These are phyloP conservation scores for Neurospora tetraspora DNA, from an alignment of 495 filamentous ascomycete genomes.

Conservation along the genomic window DNA sequence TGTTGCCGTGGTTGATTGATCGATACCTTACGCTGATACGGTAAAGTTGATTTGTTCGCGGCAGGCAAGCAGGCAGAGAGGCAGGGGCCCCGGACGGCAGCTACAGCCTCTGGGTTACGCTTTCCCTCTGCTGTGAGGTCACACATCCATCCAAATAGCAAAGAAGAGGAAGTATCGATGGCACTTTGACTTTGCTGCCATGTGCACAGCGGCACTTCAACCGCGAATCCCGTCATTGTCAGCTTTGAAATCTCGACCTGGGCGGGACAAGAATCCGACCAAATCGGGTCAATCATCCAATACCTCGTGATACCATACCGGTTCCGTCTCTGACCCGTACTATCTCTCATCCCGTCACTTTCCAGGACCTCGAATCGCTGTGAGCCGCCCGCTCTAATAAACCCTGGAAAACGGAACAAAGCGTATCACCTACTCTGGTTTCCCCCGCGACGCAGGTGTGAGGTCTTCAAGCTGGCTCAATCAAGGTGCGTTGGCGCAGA, in stretches of 20 bases:
- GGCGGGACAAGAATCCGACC: background rate
- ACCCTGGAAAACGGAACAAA: background rate
- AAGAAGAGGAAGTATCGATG: background rate
- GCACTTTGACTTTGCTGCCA: background rate
- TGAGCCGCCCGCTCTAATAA: background rate
- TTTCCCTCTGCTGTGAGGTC: background rate
- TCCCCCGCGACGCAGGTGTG: background rate
- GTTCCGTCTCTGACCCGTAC: background rate
- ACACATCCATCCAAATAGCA: background rate
- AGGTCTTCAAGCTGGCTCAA: background rate
- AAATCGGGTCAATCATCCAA: background rate
- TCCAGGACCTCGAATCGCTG: background rate
- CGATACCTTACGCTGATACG: background rate
- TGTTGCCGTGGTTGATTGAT: background rate
- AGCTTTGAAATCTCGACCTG: background rate
- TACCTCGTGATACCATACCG: background rate
- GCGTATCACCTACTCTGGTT: background rate
- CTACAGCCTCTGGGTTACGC: background rate
- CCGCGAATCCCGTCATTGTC: background rate
- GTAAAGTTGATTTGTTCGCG: background rate
- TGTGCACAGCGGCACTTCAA: background rate
- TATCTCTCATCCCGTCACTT: background rate
- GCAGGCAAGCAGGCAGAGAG: background rate
- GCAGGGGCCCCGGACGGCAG: background rate
- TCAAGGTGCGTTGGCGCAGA: background rate